Conservation (phyloP, 2,329 filamentous ascomycete genomes). For the Lachnellula cervina region DNA sequence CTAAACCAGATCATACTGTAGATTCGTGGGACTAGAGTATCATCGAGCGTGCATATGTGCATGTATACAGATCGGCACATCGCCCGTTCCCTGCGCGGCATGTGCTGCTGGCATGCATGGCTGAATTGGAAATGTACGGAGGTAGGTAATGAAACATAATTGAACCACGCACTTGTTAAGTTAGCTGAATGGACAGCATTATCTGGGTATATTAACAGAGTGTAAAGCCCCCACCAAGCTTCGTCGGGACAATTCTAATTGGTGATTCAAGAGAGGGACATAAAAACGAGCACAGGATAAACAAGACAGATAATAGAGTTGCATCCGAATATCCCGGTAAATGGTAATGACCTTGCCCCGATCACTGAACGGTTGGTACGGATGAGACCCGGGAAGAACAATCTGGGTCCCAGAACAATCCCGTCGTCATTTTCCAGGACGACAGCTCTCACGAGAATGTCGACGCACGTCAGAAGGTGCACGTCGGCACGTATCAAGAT, state of each 20-base stretch:
- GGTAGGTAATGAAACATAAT: neutral
- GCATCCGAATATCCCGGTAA: neutral
- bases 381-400: neutral
- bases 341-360: neutral
- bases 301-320: neutral
- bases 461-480: neutral
- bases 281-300: neutral
- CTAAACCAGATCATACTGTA: neutral
- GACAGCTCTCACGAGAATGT: neutral
- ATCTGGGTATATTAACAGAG: neutral
- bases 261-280: neutral
- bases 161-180: neutral
- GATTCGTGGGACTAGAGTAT: neutral
- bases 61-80: neutral
- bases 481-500: neutral
- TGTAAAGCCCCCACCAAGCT: neutral
- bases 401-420: neutral
- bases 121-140: neutral
- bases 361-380: slow-evolving; percentile 1
- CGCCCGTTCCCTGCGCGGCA: neutral
- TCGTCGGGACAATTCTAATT: neutral
- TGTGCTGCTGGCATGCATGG: neutral
- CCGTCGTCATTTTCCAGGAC: neutral
- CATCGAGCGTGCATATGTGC: neutral
- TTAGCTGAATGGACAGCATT: neutral